Conservation (phyloP, 345 rosid species). For the Viola odorata region DNA sequence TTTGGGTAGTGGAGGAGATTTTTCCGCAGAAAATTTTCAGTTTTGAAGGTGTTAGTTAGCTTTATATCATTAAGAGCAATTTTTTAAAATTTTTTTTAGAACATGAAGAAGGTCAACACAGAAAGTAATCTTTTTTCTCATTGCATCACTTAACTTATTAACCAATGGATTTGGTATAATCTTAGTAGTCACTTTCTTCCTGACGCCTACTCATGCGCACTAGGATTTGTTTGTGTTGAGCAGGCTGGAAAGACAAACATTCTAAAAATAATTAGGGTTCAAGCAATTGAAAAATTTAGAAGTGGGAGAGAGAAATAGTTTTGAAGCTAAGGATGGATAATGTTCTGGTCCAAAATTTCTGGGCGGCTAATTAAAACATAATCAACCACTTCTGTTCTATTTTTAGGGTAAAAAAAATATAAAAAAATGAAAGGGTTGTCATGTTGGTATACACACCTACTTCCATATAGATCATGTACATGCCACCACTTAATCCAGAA, state of each 20-base stretch:
- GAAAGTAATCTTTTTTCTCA: not conserved
- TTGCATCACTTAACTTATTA: conserved; percentile 4
- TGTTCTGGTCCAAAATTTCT: not conserved
- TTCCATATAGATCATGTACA: not conserved
- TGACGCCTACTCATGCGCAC: conserved; percentile 4
- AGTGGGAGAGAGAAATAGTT: not conserved
- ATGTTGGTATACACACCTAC: not conserved
- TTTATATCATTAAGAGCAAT: too few species aligned
- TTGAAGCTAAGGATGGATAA: not conserved
- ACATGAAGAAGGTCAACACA: not conserved
- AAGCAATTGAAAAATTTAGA: not conserved
- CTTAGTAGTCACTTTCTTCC: not conserved
- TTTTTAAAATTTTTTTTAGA: not conserved
- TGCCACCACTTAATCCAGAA: not conserved
- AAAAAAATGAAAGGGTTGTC: not conserved
- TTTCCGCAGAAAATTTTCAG: too few species aligned
- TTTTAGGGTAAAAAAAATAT: too few species aligned
- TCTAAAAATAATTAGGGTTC: not conserved
- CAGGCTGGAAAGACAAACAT: not conserved
- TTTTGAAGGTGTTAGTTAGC: too few species aligned
- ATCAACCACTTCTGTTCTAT: not conserved
- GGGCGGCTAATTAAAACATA: conserved; percentile 2
- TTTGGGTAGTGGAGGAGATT: too few species aligned
- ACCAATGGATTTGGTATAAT: not conserved
- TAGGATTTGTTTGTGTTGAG: not conserved